Percentiles rank a stretch among this genome's conserved stretches.
These are phyloP conservation scores for Dentipellis sp. DNA, from an alignment of 768 basidiomycete genomes.

Conservation along the genomic window DNA sequence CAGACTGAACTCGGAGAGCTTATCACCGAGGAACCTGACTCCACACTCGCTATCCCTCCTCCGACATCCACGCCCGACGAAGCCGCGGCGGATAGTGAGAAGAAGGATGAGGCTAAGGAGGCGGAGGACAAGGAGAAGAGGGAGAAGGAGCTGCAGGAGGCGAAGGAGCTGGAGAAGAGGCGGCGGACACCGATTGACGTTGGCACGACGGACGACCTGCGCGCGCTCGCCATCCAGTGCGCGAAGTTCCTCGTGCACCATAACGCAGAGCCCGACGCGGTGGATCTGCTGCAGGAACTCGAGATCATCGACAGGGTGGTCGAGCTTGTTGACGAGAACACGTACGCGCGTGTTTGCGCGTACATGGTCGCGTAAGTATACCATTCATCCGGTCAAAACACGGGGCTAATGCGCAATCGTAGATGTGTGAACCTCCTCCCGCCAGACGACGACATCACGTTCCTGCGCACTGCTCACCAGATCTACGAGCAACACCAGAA, in stretches of 20 bases:
- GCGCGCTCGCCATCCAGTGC: constrained; percentile 70
- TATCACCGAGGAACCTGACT: not conserved
- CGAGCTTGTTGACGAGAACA: constrained; percentile 77
- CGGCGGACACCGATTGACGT: constrained; percentile 23
- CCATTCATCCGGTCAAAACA: not conserved
- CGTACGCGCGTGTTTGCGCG: constrained; percentile 80
- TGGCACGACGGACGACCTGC: constrained; percentile 68
- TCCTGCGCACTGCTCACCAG: constrained; percentile 79
- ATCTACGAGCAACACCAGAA: constrained; percentile 84
- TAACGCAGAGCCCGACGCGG: constrained; percentile 97
- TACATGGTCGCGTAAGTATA: constrained; percentile 85
- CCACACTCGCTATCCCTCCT: constrained; percentile 4
- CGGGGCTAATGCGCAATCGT: constrained; percentile 8
- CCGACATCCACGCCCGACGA: not conserved
- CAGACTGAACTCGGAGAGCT: constrained; percentile 33
- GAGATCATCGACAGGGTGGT: constrained; percentile 80
- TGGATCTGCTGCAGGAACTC: constrained; percentile 89
- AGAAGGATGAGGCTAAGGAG: constrained; percentile 7
- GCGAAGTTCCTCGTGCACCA: constrained; percentile 85
- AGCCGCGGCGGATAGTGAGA: not conserved
- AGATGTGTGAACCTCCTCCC: constrained; percentile 86
- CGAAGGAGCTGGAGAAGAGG: constrained; percentile 23
- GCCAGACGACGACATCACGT: constrained; percentile 85
- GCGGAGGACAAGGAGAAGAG: constrained; percentile 14
- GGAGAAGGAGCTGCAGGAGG: constrained; percentile 19